phyloP scores from a whole-genome alignment of 2,329 filamentous ascomycete genomes.

The Dothiorella sarmentorum region DNA sequence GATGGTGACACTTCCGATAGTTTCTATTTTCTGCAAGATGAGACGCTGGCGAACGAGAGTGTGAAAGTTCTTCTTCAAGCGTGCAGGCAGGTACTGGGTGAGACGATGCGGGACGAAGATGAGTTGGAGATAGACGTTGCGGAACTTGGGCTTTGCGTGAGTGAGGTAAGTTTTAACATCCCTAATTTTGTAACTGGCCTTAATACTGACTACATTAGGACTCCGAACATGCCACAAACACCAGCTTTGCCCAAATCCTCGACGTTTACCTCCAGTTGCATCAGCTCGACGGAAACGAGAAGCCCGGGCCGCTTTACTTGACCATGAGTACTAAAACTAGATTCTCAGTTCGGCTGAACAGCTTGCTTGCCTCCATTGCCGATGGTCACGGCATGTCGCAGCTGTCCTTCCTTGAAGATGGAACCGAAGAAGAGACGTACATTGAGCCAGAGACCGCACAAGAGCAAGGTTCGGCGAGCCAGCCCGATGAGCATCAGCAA shows the following conservation, averaged over 20 bases:
- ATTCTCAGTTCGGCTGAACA: constrained; percentile 51
- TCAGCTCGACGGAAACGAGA: constrained; percentile 55
- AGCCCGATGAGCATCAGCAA: not conserved
- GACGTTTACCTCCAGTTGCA: constrained; percentile 58
- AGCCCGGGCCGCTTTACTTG: constrained; percentile 57
- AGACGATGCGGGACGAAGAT: constrained; percentile 55
- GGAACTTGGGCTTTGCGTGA: constrained; percentile 53
- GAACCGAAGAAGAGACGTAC: constrained; percentile 22
- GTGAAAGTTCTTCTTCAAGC: constrained; percentile 55
- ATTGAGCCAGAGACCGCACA: constrained; percentile 12
- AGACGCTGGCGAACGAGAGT: constrained; percentile 50
- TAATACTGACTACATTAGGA: constrained; percentile 43
- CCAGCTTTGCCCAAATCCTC: constrained; percentile 50
- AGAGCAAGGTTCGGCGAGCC: not conserved
- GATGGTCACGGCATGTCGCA: constrained; percentile 57
- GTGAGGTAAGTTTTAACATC: constrained; percentile 49
- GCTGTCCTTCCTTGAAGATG: constrained; percentile 34
- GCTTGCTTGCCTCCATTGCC: constrained; percentile 51
- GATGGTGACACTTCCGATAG: constrained; percentile 52
- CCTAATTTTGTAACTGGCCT: not conserved
- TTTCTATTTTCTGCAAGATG: constrained; percentile 57
- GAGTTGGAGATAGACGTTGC: constrained; percentile 56
- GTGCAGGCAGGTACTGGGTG: constrained; percentile 53
- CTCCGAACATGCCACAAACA: constrained; percentile 48
- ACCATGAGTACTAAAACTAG: constrained; percentile 53